These are phyloP conservation scores for Phytophthora multivora DNA, from an alignment of 352 stramenopile species.

Conservation along the genomic window DNA sequence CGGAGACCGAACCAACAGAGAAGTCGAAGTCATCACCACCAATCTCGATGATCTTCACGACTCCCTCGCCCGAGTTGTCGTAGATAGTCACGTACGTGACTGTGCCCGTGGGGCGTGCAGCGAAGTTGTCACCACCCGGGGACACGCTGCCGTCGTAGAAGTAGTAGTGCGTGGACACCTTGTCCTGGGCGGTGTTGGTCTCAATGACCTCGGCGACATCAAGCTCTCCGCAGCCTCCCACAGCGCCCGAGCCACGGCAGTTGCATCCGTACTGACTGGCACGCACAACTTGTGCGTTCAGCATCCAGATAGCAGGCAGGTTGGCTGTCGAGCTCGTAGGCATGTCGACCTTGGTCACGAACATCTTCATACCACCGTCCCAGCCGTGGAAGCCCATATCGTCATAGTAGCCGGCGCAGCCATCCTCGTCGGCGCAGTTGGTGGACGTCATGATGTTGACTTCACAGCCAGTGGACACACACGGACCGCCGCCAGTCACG, in stretches of 20 bases:
- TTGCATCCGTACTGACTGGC: slow-evolving; percentile 81
- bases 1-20: slow-evolving; percentile 33
- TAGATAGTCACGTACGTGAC: slow-evolving; percentile 63
- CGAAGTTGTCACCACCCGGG: slow-evolving; percentile 55
- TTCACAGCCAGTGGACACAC: slow-evolving; percentile 65
- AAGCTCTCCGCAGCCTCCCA: slow-evolving; percentile 73
- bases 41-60: slow-evolving; percentile 58
- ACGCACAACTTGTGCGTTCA: slow-evolving; percentile 75
- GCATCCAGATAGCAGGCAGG: slow-evolving; percentile 80
- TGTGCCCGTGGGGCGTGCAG: slow-evolving; percentile 32
- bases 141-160: slow-evolving; percentile 65
- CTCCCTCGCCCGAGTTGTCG: slow-evolving; percentile 45
- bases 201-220: slow-evolving; percentile 81
- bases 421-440: slow-evolving; percentile 48
- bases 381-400: slow-evolving; percentile 73
- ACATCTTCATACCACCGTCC: slow-evolving; percentile 79
- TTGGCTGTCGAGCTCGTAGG: slow-evolving; percentile 46
- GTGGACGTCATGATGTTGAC: slow-evolving; percentile 78
- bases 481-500: slow-evolving; percentile 46
- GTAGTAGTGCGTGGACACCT: slow-evolving; percentile 80
- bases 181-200: slow-evolving; percentile 54
- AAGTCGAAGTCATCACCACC: slow-evolving; percentile 54
- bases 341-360: slow-evolving; percentile 78
- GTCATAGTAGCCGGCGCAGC: slow-evolving; percentile 73
- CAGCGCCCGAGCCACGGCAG: slow-evolving; percentile 56